These are phyloP conservation scores for Gremmenia infestans DNA, from an alignment of 2,329 filamentous ascomycete genomes.

Conservation along the genomic window DNA sequence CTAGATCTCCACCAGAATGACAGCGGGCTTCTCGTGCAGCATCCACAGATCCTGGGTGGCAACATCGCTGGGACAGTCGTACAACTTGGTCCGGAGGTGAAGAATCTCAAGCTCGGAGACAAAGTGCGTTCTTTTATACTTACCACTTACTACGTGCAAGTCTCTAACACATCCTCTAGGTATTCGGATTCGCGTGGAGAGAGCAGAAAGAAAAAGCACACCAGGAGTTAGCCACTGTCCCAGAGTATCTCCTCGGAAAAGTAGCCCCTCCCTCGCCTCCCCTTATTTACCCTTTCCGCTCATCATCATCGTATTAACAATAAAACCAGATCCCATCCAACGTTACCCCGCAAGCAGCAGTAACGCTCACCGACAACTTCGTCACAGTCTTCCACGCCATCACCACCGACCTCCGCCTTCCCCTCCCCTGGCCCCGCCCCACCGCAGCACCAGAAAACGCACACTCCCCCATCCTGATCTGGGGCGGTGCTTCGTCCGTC, in stretches of 20 bases:
- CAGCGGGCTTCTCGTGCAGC: slow-evolving; percentile 48
- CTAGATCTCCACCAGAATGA: slow-evolving; percentile 58
- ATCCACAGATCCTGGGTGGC: slow-evolving; percentile 48
- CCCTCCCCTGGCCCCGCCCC: slow-evolving; percentile 48
- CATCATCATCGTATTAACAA: neutral
- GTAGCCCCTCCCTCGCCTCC: slow-evolving; percentile 15
- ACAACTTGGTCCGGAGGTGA: slow-evolving; percentile 40
- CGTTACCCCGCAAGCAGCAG: slow-evolving; percentile 40
- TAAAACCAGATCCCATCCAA: slow-evolving; percentile 36
- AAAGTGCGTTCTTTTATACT: slow-evolving; percentile 33
- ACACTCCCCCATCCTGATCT: slow-evolving; percentile 32
- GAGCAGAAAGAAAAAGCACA: slow-evolving; percentile 44
- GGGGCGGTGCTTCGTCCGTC: slow-evolving; percentile 32
- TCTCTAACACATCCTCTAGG: slow-evolving; percentile 4
- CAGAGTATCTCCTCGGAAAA: slow-evolving; percentile 44
- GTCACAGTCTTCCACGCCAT: slow-evolving; percentile 55
- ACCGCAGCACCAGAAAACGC: slow-evolving; percentile 16
- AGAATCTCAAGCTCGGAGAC: slow-evolving; percentile 47
- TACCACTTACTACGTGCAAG: neutral
- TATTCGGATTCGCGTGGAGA: slow-evolving; percentile 49
- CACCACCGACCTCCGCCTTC: slow-evolving; percentile 45
- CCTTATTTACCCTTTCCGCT: neutral
- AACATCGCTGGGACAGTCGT: slow-evolving; percentile 49
- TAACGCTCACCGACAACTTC: slow-evolving; percentile 51
- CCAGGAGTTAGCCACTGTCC: slow-evolving; percentile 50